Base-by-base conservation (phyloP, 495 filamentous ascomycete genomes). In the Xylaria cubensis region DNA sequence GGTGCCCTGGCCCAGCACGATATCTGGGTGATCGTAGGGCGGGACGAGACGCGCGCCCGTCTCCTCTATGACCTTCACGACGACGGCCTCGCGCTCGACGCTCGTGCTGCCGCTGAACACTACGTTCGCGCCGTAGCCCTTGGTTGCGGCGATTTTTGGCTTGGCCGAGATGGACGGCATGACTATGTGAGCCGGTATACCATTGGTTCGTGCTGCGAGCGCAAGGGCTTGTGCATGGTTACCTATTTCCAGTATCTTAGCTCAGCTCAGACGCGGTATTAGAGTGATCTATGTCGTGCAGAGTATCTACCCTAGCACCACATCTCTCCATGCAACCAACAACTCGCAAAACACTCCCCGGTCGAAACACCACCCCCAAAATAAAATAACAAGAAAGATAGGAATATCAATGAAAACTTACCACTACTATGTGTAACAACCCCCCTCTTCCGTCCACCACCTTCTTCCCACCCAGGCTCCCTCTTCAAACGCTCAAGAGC, bases 191-290 rank as follows among this genome's bases (percentile, higher is more conserved):
- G 94, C 92, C 1, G 90, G 89, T 19, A 85, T 82, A 53, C 72
- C 74, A 73, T 84, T 82, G 12, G 88, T 89, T 21, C 84, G 86
- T 8, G 96, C 94, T 0, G 96, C 96, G 48, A 98, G 90, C 4
- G 96, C 89, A 68, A 98, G 91, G 24, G 96, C 96, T 88, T 97
- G 94, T 0, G 96, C 96, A 82, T 99, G 96, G 84, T 99, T 98
- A 36, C 95, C 95, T 94, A 63, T 55, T 44, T 73, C 46, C 61
- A 73, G 26, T 12, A 29, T 1, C 36, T 58, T 51, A 34, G 39
- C 42, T 46, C 39, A 63, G 46, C 19, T 10, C 32, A 26, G 26
- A 48, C 12, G 50, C 9, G 10, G 10, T 17, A 39, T 13, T 0
- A 61, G 32, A 7, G 13, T 32, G 39, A 5, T 21, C 39, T 1